Conservation (phyloP, 176 grass and related monocot genomes). For the Eleusine indica region DNA sequence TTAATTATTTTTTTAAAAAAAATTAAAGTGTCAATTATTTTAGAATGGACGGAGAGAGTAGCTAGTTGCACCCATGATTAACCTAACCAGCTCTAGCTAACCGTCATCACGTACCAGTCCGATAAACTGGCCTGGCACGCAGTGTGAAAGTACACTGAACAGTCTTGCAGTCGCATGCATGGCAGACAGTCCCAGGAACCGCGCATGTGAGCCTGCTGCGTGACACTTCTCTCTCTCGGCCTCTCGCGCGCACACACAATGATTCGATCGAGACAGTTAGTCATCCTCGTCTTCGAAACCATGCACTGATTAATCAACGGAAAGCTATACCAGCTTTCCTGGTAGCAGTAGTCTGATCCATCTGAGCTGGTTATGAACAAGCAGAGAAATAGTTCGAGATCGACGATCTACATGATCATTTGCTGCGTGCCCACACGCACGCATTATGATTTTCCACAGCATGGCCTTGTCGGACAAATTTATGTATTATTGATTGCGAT, state of each 20-base stretch:
- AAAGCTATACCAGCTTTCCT: neutral
- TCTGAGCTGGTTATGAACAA: constrained; percentile 32
- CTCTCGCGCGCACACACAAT: neutral
- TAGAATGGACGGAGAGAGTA: too few relatives aligned
- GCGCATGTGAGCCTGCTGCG: constrained; percentile 27
- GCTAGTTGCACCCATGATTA: neutral
- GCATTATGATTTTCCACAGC: constrained; percentile 43
- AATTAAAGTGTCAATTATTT: too few relatives aligned
- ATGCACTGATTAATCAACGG: neutral
- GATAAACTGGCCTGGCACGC: neutral
- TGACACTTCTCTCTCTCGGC: too few relatives aligned
- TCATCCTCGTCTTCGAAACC: neutral
- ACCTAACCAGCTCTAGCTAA: neutral
- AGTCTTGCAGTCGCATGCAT: constrained; percentile 1
- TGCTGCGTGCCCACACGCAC: neutral
- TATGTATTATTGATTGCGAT: neutral
- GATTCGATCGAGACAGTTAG: constrained; percentile 32
- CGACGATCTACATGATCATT: neutral
- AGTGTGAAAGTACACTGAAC: constrained; percentile 15
- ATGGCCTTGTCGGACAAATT: constrained; percentile 34
- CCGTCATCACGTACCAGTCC: neutral
- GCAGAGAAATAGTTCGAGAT: neutral
- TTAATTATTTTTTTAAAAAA: too few relatives aligned
- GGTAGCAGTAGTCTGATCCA: neutral
- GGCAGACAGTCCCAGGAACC: constrained; percentile 31